A percentile compares a stretch with the other conserved stretches of the same genome.
Evolutionary conservation across 2,329 filamentous ascomycete species (phyloP).

Genomic region (Fusarium sp.): DNA sequence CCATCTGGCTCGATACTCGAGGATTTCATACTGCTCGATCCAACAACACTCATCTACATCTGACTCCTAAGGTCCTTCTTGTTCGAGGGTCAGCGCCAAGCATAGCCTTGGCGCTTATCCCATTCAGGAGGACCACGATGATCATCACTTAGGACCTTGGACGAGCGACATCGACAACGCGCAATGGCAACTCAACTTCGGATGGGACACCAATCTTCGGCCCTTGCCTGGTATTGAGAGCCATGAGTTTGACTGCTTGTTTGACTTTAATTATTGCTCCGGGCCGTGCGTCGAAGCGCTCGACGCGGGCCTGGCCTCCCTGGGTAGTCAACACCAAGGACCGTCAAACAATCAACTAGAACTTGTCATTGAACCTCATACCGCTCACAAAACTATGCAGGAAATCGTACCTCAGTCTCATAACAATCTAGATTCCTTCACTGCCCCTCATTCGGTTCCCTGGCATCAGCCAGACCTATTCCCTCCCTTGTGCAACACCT

Average conservation of each 20-base stretch:
- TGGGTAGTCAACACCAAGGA: not conserved
- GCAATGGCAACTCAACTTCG: not conserved
- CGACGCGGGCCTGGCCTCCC: not conserved
- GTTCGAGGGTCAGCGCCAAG: not conserved
- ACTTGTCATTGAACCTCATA: not conserved
- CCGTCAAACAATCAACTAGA: not conserved
- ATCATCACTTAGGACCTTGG: not conserved
- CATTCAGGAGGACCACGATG: not conserved
- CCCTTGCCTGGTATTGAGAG: not conserved
- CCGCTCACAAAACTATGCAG: too few species aligned
- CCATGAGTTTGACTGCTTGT: not conserved
- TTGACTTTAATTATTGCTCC: not conserved
- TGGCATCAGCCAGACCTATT: rapidly evolving
- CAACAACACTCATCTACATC: not conserved
- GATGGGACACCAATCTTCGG: rapidly evolving
- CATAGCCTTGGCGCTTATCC: not conserved
- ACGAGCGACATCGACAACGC: not conserved
- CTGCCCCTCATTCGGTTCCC: rapidly evolving
- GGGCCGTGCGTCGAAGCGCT: rapidly evolving
- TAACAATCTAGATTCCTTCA: rapidly evolving
- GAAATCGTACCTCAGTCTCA: rapidly evolving
- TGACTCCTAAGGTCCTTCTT: not conserved
- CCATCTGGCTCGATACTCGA: too few species aligned
- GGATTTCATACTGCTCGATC: not conserved
- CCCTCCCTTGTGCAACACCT: rapidly evolving